phyloP scores from a whole-genome alignment of 768 basidiomycete genomes.

The Podaxis carcinomalis region DNA sequence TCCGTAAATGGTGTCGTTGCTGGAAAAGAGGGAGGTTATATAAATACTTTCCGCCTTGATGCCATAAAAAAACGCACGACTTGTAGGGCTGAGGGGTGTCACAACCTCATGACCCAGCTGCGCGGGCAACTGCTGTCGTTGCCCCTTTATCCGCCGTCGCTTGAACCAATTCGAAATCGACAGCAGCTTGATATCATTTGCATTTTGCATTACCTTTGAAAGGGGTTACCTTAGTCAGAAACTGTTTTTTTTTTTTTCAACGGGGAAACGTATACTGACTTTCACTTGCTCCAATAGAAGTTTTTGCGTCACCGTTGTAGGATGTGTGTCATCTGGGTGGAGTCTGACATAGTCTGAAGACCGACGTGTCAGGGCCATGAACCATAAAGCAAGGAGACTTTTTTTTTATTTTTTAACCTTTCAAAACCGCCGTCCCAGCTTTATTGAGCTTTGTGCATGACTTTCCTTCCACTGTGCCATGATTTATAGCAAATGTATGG shows the following conservation, averaged over 20 bases:
- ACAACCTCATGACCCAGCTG: neutral
- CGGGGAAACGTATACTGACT: neutral
- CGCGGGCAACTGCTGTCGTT: neutral
- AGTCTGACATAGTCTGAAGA: neutral
- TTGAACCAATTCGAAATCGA: neutral
- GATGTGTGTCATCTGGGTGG: conserved; percentile 7
- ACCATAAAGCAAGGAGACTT: neutral
- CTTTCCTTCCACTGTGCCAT: neutral
- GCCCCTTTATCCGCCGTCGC: neutral
- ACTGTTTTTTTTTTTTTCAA: neutral
- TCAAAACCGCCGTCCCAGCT: neutral
- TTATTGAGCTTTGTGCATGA: neutral
- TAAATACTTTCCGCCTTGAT: neutral
- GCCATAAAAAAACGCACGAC: neutral
- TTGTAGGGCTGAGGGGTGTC: neutral
- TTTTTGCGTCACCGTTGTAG: neutral
- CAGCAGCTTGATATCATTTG: neutral
- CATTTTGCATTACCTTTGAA: neutral
- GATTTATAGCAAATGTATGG: neutral
- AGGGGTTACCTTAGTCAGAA: neutral
- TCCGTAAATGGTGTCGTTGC: neutral
- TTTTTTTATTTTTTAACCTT: neutral
- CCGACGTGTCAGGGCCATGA: neutral
- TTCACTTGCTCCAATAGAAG: neutral
- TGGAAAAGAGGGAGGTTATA: neutral